Base-by-base conservation (phyloP, 116 monocot genomes). In the Papilionanthe hybrid region DNA sequence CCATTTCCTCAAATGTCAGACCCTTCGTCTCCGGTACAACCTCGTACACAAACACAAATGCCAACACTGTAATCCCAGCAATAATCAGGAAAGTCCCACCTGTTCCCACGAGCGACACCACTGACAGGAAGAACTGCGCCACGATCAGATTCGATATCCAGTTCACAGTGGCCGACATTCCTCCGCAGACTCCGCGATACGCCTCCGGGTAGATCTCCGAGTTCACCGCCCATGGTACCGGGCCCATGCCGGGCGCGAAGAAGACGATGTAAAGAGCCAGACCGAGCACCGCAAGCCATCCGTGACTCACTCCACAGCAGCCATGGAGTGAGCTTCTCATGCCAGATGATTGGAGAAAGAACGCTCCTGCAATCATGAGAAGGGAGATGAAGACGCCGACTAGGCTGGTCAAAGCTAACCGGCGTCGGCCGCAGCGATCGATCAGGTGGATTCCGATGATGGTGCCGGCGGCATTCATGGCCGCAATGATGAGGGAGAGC, bases 221-320 rank as follows among this genome's bases (percentile, higher is more conserved):
- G 77, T 96, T 96, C 75, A 96, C 96, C 5, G 90, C 88, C 96
- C 96, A 96, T 22, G 96, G 96, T 4, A 96, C 93, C 0, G 96
- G 93, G 41, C 96, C 96, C 96, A 96, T 96, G 57, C 96, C 96
- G 5, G 93, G 93, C 0, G 96, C 79, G 56, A 92, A 96, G 88
- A 81, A 89, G 19, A 85, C 75, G 6, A 96, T 96, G 86, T 96
- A 96, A 17, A 93, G 75, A 12, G 78, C 90, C 30, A 93, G 90
- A 15, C 96, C 96, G 0, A 81, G 0, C 19, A 96, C 89, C 0
- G 93, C 93, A 50, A 92, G 80, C 85, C 86, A 88, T 1, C 96
- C 93, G 11, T 80, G 9, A 7, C 72, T 80, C 2, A 50, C 11
- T 41, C 83, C 85, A 37, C 88, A 90, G 29, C 17, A 23, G 41